Evolutionary conservation across 345 rosid genomes (phyloP).

Genomic region (Gossypium raimondii): DNA sequence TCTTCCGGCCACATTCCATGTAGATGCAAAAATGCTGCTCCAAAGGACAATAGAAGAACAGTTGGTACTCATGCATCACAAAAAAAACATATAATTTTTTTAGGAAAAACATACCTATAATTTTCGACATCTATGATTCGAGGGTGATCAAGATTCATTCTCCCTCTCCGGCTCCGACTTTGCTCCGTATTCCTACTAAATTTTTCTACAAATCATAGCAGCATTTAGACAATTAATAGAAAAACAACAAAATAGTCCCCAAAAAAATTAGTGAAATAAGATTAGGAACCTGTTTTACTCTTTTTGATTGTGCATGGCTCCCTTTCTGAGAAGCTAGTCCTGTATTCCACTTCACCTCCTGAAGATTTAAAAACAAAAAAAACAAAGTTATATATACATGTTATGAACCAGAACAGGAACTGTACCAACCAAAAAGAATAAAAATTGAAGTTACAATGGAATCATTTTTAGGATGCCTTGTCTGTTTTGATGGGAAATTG

Average conservation of each 20-base stretch:
- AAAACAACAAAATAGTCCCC: background rate
- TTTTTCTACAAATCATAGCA: conserved; percentile 48
- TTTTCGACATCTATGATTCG: conserved; percentile 93
- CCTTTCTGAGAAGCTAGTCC: conserved; percentile 74
- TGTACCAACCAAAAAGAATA: background rate
- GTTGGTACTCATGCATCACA: conserved; percentile 7
- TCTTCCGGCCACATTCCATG: conserved; percentile 98
- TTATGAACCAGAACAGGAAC: background rate
- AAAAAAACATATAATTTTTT: background rate
- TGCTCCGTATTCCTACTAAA: conserved; percentile 66
- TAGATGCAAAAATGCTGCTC: conserved; percentile 80
- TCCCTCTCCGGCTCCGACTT: conserved; percentile 56
- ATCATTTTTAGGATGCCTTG: conserved; percentile 4
- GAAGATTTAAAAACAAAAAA: conserved; percentile 14
- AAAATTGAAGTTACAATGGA: background rate
- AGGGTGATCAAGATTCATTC: conserved; percentile 90
- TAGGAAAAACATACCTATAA: conserved; percentile 47
- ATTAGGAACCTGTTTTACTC: conserved; percentile 70
- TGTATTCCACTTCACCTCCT: conserved; percentile 66
- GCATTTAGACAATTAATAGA: conserved; percentile 2
- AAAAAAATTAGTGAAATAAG: background rate
- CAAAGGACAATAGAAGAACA: conserved; percentile 18
- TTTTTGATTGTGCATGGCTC: conserved; percentile 76
- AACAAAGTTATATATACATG: conserved; percentile 4
- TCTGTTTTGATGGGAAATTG: background rate